A percentile compares a stretch with the other conserved stretches of the same genome.
phyloP scores from a whole-genome alignment of 1,284 basidiomycete species.

The Fistulinella cinereoalba region DNA sequence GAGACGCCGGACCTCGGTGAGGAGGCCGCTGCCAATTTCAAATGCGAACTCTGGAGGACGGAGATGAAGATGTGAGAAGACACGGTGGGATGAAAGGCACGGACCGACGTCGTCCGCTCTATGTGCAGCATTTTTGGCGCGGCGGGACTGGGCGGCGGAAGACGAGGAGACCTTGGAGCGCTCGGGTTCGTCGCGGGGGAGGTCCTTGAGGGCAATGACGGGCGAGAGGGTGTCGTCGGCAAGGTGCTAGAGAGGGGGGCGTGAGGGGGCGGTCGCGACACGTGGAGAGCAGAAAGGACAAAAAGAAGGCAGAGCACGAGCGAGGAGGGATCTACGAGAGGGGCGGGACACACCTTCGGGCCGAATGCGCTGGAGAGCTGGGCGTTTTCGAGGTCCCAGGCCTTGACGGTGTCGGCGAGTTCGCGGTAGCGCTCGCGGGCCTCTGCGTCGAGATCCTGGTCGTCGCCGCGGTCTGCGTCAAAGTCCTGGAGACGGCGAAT shows the following conservation, averaged over 20 bases:
- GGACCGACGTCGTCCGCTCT: conserved; percentile 79
- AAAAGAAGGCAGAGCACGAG: conserved; percentile 9
- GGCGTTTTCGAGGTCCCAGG: conserved; percentile 84
- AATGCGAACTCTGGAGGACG: conserved; percentile 80
- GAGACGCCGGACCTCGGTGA: conserved; percentile 85
- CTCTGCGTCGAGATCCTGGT: conserved; percentile 60
- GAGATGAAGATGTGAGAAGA: conserved; percentile 16
- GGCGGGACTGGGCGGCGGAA: conserved; percentile 72
- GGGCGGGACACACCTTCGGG: conserved; percentile 50
- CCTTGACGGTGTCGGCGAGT: conserved; percentile 70
- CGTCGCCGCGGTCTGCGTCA: conserved; percentile 56
- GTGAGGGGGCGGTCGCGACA: conserved; percentile 7
- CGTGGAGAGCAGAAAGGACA: conserved; percentile 21
- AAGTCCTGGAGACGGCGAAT: conserved; percentile 77
- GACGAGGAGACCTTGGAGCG: conserved; percentile 43
- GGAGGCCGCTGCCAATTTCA: conserved; percentile 88
- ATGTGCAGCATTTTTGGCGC: conserved; percentile 83
- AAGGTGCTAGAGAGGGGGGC: conserved; percentile 30
- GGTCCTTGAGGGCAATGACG: conserved; percentile 34
- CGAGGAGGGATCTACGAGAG: not conserved
- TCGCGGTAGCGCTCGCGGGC: conserved; percentile 72
- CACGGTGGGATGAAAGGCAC: conserved; percentile 25
- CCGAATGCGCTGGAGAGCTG: conserved; percentile 73
- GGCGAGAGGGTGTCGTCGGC: conserved; percentile 43
- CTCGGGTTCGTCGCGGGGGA: conserved; percentile 43